Evolutionary conservation across 2,329 filamentous ascomycete genomes (phyloP), one percentile per base, ranked within the genome.

Genomic region (Fusarium scirpi): DNA sequence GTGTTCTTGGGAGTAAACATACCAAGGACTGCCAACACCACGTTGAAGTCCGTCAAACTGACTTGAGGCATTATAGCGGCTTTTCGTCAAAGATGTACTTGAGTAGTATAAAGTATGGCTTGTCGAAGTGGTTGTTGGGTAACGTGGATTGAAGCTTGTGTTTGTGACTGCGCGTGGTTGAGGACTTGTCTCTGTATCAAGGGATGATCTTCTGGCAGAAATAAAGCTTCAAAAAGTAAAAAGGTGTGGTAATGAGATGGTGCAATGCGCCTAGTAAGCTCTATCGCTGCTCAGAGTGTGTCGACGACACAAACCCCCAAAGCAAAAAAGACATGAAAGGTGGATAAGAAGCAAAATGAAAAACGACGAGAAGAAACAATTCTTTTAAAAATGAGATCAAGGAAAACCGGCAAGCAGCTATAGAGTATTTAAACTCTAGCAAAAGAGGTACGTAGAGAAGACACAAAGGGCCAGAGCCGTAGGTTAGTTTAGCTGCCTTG

Each of bases 21-120:
- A 84, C 84, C 83, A 52, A 85, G 71, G 6, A 85, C 76, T 11
- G 80, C 77, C 34, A 84, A 76, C 44, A 87, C 83, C n/a, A 87
- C 80, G 70, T 87, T 87, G 60, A 87, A 81, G 69, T 87, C 85
- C 49, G 82, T 85, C 15, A 85, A 72, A 47, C 22, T 22, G 22
- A 22, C 22, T 85, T 82, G 51, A 86, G 80, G 70, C 70, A 72
- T 72, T 18, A 40, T 67, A 41, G 18, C 22, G 45, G 29, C 5
- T 59, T 34, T 15, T 12, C 24, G 62, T 34, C 22, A 22, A 22
- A 5, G 3, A 22, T 22, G n/a, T 5, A 22, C 22, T 22, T 22
- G 13, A 27, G 11, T 32, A 9, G 25, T 13, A 46, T 22, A 32
- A 13, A 32, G 4, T 44, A 20, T 44, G 41, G 41, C 41, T 44